Base-by-base conservation (phyloP, 768 basidiomycete species). In the Kwoniella dejecticola region DNA sequence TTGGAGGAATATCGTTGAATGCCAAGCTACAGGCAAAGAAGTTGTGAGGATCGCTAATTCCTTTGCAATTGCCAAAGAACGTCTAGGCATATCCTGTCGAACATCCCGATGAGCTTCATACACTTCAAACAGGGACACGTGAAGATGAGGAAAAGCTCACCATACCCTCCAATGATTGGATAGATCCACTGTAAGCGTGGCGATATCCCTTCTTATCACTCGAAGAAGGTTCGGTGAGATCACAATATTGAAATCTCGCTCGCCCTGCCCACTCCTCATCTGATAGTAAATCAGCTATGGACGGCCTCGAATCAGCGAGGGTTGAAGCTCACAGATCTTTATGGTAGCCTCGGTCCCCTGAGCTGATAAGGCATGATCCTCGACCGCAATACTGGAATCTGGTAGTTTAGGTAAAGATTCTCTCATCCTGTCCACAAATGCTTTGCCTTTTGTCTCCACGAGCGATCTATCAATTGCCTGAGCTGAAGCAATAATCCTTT, bases 1-100 rank as follows among this genome's bases (percentile, higher is more conserved):
- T 52, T 72, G 67, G 60, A 97, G 80, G 80, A 95, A 96, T 66
- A 97, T 88, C 1, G 91, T 94, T 4, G 93, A 95, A 71, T 91
- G 87, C 90, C 91, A 96, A 5, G 90, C 88, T 13, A 91, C 88
- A n/a, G 94, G 94, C 24, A 97, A 82, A 74, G 92, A 94, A 11
- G 91, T 93, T 2, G 92, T 92, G 53, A 97, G 83, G 38, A 94
- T 90, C 1, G 94, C 92, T 62, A 96, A 86, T 91, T 95, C 92
- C 80, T 96, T 97, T 3, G 94, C 94, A 63, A 97, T 96, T 10
- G 93, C 93, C 60, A 96, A 82, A 1, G 90, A 92, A 44, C 94
- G 84, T 79, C 91, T 94, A 4, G 92, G 91, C 55, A 93, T 89
- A 71, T 91, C 89, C 21, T 72, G 50, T 23, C 1, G 17, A 19